A percentile compares a stretch with the other conserved stretches of the same genome.
Evolutionary conservation across 2,329 filamentous ascomycete genomes (phyloP).

Genomic region (Beauveria caledonica): DNA sequence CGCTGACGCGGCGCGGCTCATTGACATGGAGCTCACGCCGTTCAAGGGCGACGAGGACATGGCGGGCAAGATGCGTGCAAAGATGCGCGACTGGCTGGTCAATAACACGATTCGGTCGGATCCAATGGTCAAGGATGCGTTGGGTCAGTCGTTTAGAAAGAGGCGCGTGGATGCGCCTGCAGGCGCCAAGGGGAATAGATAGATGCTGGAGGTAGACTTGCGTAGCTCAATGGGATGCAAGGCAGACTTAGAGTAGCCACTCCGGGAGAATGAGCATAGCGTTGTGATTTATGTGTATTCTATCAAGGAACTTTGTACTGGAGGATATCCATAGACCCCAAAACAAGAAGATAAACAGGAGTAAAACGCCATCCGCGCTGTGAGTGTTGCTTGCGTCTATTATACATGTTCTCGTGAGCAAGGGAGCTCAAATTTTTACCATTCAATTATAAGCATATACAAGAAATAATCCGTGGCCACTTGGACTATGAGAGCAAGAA

Average conservation of each 20-base stretch:
- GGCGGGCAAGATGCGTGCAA: slow-evolving; percentile 51
- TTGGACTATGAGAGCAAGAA: background rate
- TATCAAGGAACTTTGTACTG: background rate
- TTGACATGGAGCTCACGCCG: slow-evolving; percentile 73
- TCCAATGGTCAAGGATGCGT: slow-evolving; percentile 72
- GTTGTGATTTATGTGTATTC: background rate
- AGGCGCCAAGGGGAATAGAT: slow-evolving; percentile 48
- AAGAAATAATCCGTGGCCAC: background rate
- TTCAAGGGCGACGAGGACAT: slow-evolving; percentile 64
- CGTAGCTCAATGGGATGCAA: background rate
- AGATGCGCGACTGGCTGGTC: slow-evolving; percentile 79
- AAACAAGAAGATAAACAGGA: background rate
- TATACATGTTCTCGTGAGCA: background rate
- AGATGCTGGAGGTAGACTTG: slow-evolving; percentile 1
- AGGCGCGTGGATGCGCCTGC: slow-evolving; percentile 53
- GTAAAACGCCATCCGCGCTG: background rate
- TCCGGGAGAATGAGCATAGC: background rate
- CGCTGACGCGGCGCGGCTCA: slow-evolving; percentile 58
- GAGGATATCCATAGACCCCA: background rate
- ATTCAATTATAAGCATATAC: background rate
- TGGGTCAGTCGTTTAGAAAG: slow-evolving; percentile 58
- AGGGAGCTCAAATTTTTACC: background rate
- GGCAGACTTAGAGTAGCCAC: background rate
- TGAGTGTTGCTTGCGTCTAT: background rate
- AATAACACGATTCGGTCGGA: slow-evolving; percentile 76